phyloP scores from a whole-genome alignment of 768 basidiomycete species.

The Candolleomyces eurysporus region DNA sequence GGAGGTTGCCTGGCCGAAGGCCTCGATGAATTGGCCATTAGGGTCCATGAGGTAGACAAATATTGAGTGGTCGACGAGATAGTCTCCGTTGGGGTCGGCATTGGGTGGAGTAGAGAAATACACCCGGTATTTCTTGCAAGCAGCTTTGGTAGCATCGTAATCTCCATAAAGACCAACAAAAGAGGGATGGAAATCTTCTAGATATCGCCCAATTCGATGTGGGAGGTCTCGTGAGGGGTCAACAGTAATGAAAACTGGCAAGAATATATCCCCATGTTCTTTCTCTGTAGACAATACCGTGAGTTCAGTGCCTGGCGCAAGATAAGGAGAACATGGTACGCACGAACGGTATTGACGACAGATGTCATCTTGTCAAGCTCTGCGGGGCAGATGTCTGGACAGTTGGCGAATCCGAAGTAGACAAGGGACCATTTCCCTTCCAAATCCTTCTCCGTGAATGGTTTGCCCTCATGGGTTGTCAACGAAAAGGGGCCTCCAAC shows the following conservation, averaged over 20 bases:
- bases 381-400: conserved; percentile 98
- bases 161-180: conserved; percentile 86
- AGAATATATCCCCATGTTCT: conserved; percentile 67
- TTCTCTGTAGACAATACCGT: conserved; percentile 46
- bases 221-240: conserved; percentile 90
- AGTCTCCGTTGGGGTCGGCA: conserved; percentile 87
- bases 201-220: conserved; percentile 58
- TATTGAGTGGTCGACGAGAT: conserved; percentile 95
- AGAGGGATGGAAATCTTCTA: conserved; percentile 87
- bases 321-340: conserved; percentile 23
- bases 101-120: conserved; percentile 96
- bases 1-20: conserved; percentile 84
- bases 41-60: conserved; percentile 99
- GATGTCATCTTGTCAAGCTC: conserved; percentile 93
- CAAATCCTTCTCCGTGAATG: conserved; percentile 82
- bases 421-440: conserved; percentile 88
- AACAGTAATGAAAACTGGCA: conserved; percentile 93
- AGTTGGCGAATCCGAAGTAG: conserved; percentile 99
- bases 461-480: conserved; percentile 57
- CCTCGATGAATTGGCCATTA: conserved; percentile 89
- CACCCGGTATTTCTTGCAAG: conserved; percentile 94
- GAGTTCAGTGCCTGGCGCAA: not conserved
- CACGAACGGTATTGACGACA: conserved; percentile 72
- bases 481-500: conserved; percentile 92
- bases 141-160: conserved; percentile 78